Evolutionary conservation across 805 yeast genomes (phyloP), one percentile per base, ranked within the genome.

Genomic region (Kluyveromyces nonfermentans): DNA sequence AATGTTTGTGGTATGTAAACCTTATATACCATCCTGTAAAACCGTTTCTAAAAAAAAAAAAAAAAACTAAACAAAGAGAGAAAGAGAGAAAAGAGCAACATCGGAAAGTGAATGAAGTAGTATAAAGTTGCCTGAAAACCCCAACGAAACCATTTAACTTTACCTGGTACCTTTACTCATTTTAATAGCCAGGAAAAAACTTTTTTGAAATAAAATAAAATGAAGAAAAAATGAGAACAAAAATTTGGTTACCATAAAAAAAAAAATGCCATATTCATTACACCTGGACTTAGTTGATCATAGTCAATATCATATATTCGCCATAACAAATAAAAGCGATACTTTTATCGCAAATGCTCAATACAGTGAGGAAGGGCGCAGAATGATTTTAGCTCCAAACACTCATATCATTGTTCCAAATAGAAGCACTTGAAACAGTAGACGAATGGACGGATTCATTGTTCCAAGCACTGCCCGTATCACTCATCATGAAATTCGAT

Each of bases 341-440:
- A 25, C 9, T 25, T 25, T 6, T 14, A 25, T 25, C 30, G 12
- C 30, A 6, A 10, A 25, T 25, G 30, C 30, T 22, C 12, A 25
- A 25, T 25, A 25, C 30, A 25, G 9, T 10, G 30, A 14, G 30
- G 30, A 15, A 33, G 35, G n/a, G 35, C n/a, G n/a, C 35, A 33
- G n/a, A 33, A 16, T 33, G 9, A 33, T 17, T 14, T 52, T 41
- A 64, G 47, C 67, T 62, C 69, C 69, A 65, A 39, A 65, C 69
- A 42, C 65, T 63, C 65, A 62, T 63, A 43, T 63, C 64, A 45
- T 52, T 60, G 44, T 55, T 58, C 65, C 65, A 61, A 34, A 61
- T 53, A 33, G 41, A 38, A 42, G 45, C 25, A 30, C 34, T 18
- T 28, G 41, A 38, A 31, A 21, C 34, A 15, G 18, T 30, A 3